phyloP scores from a whole-genome alignment of 306 rosid genomes.

The Aeschynomene evenia region DNA sequence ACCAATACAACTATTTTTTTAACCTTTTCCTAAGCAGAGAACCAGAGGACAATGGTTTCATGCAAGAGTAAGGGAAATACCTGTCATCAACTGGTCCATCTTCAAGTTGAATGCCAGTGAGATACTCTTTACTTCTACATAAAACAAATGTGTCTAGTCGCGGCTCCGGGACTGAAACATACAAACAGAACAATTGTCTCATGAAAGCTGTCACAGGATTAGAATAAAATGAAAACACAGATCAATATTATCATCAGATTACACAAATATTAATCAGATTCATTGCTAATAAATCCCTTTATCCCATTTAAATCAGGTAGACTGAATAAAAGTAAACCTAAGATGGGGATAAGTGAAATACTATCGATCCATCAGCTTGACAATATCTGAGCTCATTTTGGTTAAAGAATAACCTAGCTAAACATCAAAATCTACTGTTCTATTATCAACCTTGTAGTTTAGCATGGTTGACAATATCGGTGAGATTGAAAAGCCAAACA shows the following conservation, averaged over 20 bases:
- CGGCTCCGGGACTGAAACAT: constrained; percentile 70
- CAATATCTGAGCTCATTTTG: too few relatives aligned
- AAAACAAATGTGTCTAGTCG: constrained; percentile 76
- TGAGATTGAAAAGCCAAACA: neutral
- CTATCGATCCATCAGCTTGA: too few relatives aligned
- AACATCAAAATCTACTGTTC: neutral
- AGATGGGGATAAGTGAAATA: too few relatives aligned
- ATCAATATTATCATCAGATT: too few relatives aligned
- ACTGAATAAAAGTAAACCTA: too few relatives aligned
- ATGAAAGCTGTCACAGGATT: too few relatives aligned
- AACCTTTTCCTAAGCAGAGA: neutral
- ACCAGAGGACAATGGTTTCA: neutral
- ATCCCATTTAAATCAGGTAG: too few relatives aligned
- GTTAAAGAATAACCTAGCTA: too few relatives aligned
- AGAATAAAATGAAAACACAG: too few relatives aligned
- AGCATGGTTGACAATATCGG: neutral
- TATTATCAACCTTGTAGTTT: neutral
- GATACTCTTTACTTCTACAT: constrained; percentile 79
- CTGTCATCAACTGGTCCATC: constrained; percentile 74
- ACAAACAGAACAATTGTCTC: constrained; percentile 2
- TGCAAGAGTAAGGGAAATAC: constrained; percentile 39
- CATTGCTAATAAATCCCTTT: too few relatives aligned
- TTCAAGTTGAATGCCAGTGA: constrained; percentile 85
- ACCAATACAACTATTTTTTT: neutral
- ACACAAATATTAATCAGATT: too few relatives aligned